These are phyloP conservation scores for Clarireedia hainanense DNA, from an alignment of 2,329 filamentous ascomycete species.

Conservation along the genomic window DNA sequence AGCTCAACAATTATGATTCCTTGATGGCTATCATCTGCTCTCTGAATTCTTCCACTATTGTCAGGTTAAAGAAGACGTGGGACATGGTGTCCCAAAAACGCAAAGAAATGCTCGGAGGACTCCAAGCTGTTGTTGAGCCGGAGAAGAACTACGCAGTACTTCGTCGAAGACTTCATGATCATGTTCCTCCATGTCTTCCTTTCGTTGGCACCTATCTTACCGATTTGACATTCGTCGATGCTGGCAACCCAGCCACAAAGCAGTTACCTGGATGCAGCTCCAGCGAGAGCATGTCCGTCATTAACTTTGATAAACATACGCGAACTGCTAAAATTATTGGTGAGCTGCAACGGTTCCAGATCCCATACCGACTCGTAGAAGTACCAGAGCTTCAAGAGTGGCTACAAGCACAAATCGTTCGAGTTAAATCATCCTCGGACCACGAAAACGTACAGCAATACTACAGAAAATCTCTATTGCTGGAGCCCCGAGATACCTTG, in stretches of 20 bases:
- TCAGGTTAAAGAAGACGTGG: constrained; percentile 85
- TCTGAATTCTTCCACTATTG: constrained; percentile 84
- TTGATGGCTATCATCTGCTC: constrained; percentile 96
- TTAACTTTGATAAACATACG: constrained; percentile 97
- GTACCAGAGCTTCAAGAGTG: constrained; percentile 87
- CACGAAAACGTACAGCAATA: constrained; percentile 57
- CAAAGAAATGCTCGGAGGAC: constrained; percentile 66
- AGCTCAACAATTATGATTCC: constrained; percentile 91
- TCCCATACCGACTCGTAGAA: constrained; percentile 77
- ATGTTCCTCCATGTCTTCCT: constrained; percentile 85
- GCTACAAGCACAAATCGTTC: constrained; percentile 81
- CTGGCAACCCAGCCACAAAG: constrained; percentile 82
- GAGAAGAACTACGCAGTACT: constrained; percentile 86
- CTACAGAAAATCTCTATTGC: constrained; percentile 57
- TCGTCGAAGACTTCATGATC: constrained; percentile 72
- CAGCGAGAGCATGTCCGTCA: constrained; percentile 65
- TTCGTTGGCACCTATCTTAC: constrained; percentile 96
- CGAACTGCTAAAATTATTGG: constrained; percentile 93
- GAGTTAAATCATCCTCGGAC: constrained; percentile 42
- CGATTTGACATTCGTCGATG: constrained; percentile 91
- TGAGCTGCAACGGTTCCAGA: constrained; percentile 92
- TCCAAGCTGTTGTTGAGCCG: constrained; percentile 81
- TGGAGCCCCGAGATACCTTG: constrained; percentile 48
- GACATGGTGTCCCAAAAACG: constrained; percentile 78
- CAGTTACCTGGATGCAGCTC: constrained; percentile 53